These are phyloP conservation scores for Petasospora rhodanensis DNA, from an alignment of 1,139 yeast species.

Conservation along the genomic window DNA sequence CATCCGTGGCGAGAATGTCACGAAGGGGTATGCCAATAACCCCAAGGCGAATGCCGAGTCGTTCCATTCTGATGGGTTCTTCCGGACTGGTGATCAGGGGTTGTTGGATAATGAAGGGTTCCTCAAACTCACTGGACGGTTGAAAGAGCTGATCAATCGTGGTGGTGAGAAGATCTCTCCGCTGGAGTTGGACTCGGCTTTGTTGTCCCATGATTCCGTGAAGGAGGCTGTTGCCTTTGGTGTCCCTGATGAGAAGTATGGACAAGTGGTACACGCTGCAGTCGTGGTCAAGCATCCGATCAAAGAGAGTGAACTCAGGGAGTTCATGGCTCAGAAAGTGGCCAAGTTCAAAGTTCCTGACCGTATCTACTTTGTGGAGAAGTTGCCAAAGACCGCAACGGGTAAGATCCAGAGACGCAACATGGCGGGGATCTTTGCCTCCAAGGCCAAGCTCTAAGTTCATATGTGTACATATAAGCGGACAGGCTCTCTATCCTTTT, in stretches of 20 bases:
- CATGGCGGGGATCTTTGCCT: conserved; percentile 42
- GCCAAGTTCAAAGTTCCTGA: conserved; percentile 56
- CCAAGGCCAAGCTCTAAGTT: conserved; percentile 32
- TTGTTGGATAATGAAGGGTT: conserved; percentile 54
- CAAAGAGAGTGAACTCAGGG: conserved; percentile 40
- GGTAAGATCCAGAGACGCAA: conserved; percentile 65
- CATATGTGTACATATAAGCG: too few species aligned
- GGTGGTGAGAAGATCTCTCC: conserved; percentile 73
- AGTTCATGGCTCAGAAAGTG: conserved; percentile 40
- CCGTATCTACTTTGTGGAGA: conserved; percentile 50
- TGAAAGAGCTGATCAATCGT: conserved; percentile 62
- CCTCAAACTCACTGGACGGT: conserved; percentile 56
- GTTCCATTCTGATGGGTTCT: conserved; percentile 47
- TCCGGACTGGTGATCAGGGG: conserved; percentile 75
- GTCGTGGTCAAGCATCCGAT: conserved; percentile 42
- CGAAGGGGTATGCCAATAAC: conserved; percentile 67
- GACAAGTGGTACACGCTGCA: conserved; percentile 64
- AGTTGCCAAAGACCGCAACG: conserved; percentile 66
- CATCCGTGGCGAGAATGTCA: conserved; percentile 59
- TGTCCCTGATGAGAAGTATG: conserved; percentile 57
- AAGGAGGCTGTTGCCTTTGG: conserved; percentile 68
- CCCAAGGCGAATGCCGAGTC: conserved; percentile 61
- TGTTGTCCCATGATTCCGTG: conserved; percentile 52
- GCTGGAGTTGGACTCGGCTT: conserved; percentile 54
- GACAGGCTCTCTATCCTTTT: too few species aligned